These are phyloP conservation scores for Hypoxylon sp. DNA, from an alignment of 2,329 filamentous ascomycete genomes.

Conservation along the genomic window DNA sequence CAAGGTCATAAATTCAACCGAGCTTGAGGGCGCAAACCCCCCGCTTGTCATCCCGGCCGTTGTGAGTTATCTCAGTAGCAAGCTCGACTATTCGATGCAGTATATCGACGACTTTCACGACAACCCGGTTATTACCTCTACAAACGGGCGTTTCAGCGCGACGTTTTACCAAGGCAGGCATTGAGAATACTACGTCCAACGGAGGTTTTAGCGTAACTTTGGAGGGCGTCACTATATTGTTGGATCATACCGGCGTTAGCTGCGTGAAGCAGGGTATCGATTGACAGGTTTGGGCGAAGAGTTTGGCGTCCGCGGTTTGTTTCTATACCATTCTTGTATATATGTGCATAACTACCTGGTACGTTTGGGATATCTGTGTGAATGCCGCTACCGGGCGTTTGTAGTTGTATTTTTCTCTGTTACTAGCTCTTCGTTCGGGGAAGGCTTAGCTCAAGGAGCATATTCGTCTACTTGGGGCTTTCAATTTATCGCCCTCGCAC, in stretches of 20 bases:
- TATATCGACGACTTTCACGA: constrained; percentile 46
- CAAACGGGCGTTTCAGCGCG: constrained; percentile 33
- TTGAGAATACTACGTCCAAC: background rate
- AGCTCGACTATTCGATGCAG: constrained; percentile 30
- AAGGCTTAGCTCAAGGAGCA: background rate
- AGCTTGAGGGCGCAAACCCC: constrained; percentile 4
- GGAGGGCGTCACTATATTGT: background rate
- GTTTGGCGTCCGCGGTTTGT: background rate
- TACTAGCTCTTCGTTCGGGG: background rate
- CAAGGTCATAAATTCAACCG: constrained; percentile 31
- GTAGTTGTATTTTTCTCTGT: background rate
- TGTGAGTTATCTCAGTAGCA: constrained; percentile 30
- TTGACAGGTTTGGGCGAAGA: background rate
- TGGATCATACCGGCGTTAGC: constrained; percentile 8
- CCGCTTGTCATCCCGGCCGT: constrained; percentile 2
- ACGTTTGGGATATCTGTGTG: constrained; percentile 14
- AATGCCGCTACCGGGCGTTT: background rate
- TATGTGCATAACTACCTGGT: constrained; percentile 4
- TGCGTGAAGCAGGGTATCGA: background rate
- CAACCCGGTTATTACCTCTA: constrained; percentile 40
- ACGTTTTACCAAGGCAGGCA: constrained; percentile 37
- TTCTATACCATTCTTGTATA: constrained; percentile 28
- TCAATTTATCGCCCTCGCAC: background rate
- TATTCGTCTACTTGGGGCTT: background rate
- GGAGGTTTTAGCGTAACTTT: background rate